Base-by-base conservation (phyloP, 73 alveolate genomes). In the Symbiodinium natans region DNA sequence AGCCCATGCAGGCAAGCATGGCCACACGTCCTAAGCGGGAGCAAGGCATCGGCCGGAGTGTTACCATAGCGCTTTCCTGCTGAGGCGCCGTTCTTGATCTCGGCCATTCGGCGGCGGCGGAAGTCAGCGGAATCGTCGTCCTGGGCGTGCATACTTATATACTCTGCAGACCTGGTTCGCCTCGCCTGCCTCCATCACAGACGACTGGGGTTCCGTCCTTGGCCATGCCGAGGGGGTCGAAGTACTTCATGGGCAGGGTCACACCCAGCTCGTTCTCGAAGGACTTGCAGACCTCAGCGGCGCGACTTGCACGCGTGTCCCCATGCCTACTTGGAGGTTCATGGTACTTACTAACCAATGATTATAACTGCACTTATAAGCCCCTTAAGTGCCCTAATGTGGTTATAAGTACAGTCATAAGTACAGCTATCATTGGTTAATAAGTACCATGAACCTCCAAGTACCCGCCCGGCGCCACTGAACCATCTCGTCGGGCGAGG, bases 1-100 rank as follows among this genome's bases (percentile, higher is more conserved):
- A 92, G 9, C 98, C 98, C 52, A 92, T 73, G 92, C 83, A 42
- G 33, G 98, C 98, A 52, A 71, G 48, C 98, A 92, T 92, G 83
- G 98, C 98, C 25, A 92, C 98, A 15, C 98, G 98, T 21, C 98
- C 95, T 89, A 15, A n/a, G n/a, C n/a, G n/a, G n/a, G n/a, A n/a
- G n/a, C n/a, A n/a, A 56, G 75, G 34, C 31, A 31, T 56, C 75
- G 7, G 33, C 21, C 59, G 13, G 13, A 9, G 13, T 9, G 21
- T 46, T 46, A 46, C 59, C 13, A 13, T 46, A 13, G 13, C 59
- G 59, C 59, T 6, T 46, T 73, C 7, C 34, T 38, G 11, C 86
- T 86, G 21, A 68, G 95, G 36, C 75, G 82, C 95, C 98, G 41
- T 92, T 92, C 98, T 92, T 92, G 92, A 92, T 73, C 98, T 92